Conservation (phyloP, 1,139 yeast genomes). For the Pichia sp. region DNA sequence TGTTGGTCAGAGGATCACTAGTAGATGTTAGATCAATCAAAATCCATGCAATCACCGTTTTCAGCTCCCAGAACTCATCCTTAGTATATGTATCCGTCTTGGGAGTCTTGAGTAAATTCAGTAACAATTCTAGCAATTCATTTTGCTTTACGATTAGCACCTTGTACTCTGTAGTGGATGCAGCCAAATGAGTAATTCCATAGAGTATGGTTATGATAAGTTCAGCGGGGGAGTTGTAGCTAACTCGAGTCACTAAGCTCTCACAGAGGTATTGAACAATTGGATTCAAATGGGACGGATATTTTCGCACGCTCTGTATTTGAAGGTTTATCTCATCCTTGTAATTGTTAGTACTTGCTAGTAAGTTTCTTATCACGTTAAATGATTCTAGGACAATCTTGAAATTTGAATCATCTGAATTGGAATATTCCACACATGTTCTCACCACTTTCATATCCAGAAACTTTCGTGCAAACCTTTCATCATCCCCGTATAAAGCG, state of each 20-base stretch:
- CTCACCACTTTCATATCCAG: too few relatives aligned
- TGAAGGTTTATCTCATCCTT: too few relatives aligned
- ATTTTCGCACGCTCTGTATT: too few relatives aligned
- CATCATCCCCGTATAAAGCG: slow-evolving; percentile 42
- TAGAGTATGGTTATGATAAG: slow-evolving; percentile 43
- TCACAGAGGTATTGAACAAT: too few relatives aligned
- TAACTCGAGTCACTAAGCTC: too few relatives aligned
- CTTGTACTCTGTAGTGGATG: slow-evolving; percentile 43
- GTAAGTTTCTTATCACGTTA: slow-evolving; percentile 66
- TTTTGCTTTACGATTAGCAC: slow-evolving; percentile 37
- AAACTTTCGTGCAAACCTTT: too few relatives aligned
- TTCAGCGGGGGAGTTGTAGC: too few relatives aligned
- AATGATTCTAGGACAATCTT: slow-evolving; percentile 61
- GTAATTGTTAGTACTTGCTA: too few relatives aligned
- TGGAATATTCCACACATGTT: too few relatives aligned
- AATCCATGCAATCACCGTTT: slow-evolving; percentile 52
- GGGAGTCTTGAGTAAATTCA: slow-evolving; percentile 21
- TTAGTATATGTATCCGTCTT: neutral
- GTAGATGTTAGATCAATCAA: slow-evolving; percentile 42
- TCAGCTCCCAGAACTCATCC: slow-evolving; percentile 37
- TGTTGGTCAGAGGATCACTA: slow-evolving; percentile 11
- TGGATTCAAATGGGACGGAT: too few relatives aligned
- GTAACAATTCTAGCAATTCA: slow-evolving; percentile 33
- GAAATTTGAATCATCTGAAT: slow-evolving; percentile 37
- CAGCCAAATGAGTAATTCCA: slow-evolving; percentile 51